Percentiles rank a stretch among this genome's conserved stretches.
Evolutionary conservation across 306 rosid species (phyloP).

Genomic region (Trifolium fragiferum): DNA sequence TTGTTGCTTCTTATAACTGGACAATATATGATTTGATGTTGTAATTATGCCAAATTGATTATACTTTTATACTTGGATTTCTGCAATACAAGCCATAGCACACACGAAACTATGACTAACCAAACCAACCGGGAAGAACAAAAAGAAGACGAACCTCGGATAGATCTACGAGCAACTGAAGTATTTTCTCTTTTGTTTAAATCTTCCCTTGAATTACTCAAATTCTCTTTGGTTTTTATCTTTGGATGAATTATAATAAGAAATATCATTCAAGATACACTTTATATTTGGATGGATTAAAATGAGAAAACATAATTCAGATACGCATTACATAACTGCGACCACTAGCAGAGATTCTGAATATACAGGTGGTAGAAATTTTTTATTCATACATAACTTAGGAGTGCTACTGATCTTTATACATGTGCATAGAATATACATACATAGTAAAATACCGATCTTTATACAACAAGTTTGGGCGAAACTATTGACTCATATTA

Average conservation of each 20-base stretch:
- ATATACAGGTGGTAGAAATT: constrained; percentile 1
- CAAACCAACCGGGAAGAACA: too few relatives aligned
- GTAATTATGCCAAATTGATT: too few relatives aligned
- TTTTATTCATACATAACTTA: not conserved
- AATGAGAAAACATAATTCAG: not conserved
- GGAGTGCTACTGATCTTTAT: constrained; percentile 3
- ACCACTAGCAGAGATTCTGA: not conserved
- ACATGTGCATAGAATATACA: not conserved
- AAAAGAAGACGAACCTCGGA: not conserved
- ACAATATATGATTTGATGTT: not conserved
- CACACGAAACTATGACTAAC: not conserved
- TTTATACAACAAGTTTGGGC: constrained; percentile 20
- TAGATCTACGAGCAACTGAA: not conserved
- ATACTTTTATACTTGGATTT: not conserved
- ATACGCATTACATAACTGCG: not conserved
- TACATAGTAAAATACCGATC: not conserved
- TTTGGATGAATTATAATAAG: not conserved
- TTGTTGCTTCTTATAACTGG: not conserved
- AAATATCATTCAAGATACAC: not conserved
- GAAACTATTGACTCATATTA: not conserved
- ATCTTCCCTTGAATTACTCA: not conserved
- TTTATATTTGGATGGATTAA: not conserved
- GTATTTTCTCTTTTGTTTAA: not conserved
- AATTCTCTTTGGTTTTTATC: not conserved
- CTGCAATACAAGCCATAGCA: too few relatives aligned